Conservation (phyloP, 768 basidiomycete species). For the Russula compacta region DNA sequence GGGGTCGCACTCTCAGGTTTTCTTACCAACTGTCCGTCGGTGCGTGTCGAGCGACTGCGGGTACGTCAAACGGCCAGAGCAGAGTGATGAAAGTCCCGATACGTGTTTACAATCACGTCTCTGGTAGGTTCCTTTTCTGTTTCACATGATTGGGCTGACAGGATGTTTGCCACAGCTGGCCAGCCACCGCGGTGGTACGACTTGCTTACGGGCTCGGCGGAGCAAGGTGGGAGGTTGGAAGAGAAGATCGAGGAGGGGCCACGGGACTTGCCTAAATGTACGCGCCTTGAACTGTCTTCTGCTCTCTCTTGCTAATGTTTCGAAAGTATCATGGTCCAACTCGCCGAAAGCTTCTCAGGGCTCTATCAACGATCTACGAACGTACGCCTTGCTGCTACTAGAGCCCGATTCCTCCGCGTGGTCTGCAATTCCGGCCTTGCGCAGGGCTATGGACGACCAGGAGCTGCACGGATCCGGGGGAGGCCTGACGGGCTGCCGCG, state of each 20-base stretch:
- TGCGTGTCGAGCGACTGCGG: slow-evolving; percentile 54
- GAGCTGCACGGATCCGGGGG: slow-evolving; percentile 28
- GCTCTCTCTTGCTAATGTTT: background rate
- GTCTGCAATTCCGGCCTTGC: slow-evolving; percentile 2
- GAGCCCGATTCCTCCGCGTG: slow-evolving; percentile 9
- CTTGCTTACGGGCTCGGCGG: slow-evolving; percentile 9
- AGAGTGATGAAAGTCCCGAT: slow-evolving; percentile 88
- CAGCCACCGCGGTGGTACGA: slow-evolving; percentile 10
- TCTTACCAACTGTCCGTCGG: slow-evolving; percentile 89
- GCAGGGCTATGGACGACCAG: slow-evolving; percentile 15
- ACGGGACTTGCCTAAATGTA: slow-evolving; percentile 10
- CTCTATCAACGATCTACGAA: slow-evolving; percentile 12
- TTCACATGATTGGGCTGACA: background rate
- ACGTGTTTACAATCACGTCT: slow-evolving; percentile 80
- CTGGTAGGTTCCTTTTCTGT: slow-evolving; percentile 35
- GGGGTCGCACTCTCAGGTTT: slow-evolving; percentile 74
- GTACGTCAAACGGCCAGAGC: slow-evolving; percentile 44
- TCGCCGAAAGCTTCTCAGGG: background rate
- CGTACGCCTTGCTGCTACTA: slow-evolving; percentile 13
- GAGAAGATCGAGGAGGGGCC: slow-evolving; percentile 12
- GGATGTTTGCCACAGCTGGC: background rate
- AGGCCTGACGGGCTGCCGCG: slow-evolving; percentile 62
- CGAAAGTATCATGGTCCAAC: background rate
- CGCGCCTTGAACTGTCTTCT: background rate
- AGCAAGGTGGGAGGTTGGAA: slow-evolving; percentile 7